These are phyloP conservation scores for Chlorencoelia australis DNA, from an alignment of 2,329 filamentous ascomycete species.

Conservation along the genomic window DNA sequence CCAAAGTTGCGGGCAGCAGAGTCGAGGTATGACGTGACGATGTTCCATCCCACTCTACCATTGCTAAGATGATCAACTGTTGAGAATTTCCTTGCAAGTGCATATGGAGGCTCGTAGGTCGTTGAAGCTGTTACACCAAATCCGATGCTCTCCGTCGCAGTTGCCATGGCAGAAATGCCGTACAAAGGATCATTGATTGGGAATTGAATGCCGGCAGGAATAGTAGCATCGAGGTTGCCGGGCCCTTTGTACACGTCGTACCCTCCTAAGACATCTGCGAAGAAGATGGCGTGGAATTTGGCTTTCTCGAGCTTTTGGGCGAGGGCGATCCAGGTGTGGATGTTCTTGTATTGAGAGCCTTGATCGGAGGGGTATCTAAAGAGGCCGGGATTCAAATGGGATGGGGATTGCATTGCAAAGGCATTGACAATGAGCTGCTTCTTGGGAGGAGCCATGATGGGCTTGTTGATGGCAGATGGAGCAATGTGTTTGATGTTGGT, in stretches of 20 bases:
- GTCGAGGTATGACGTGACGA: constrained; percentile 60
- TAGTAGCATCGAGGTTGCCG: constrained; percentile 46
- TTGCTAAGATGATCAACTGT: constrained; percentile 37
- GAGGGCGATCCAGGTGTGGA: constrained; percentile 51
- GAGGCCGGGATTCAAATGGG: constrained; percentile 45
- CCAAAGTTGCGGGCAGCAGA: constrained; percentile 56
- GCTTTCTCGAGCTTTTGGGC: constrained; percentile 49
- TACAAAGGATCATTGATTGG: constrained; percentile 60
- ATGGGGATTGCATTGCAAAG: constrained; percentile 39
- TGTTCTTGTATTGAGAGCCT: constrained; percentile 49
- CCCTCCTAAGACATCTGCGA: constrained; percentile 55
- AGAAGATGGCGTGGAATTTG: constrained; percentile 57
- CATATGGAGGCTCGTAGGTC: constrained; percentile 44
- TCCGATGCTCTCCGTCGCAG: constrained; percentile 54
- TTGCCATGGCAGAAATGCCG: constrained; percentile 56
- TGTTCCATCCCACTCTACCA: constrained; percentile 40
- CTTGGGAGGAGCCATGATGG: constrained; percentile 17
- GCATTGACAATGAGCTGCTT: constrained; percentile 41
- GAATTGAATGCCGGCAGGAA: constrained; percentile 56
- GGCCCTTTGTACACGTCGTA: constrained; percentile 62
- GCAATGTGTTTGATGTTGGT: background rate
- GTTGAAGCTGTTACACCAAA: constrained; percentile 60
- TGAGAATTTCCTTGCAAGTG: constrained; percentile 19
- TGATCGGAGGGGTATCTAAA: constrained; percentile 57
- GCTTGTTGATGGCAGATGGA: background rate